These are phyloP conservation scores for Russula ochroleuca DNA, from an alignment of 768 basidiomycete genomes.

Conservation along the genomic window DNA sequence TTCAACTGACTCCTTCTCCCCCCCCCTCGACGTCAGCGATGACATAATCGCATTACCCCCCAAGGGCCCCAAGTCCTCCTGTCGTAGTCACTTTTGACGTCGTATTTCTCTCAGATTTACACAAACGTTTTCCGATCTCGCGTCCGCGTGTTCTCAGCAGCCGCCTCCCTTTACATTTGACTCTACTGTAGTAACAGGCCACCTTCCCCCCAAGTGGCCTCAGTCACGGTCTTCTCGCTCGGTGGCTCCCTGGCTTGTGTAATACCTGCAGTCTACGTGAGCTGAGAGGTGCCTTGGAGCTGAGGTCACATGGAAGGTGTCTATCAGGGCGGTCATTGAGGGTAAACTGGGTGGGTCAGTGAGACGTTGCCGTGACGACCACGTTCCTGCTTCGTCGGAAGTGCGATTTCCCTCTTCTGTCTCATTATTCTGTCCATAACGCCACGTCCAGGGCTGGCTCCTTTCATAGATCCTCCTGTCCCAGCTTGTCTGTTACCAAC, in stretches of 20 bases:
- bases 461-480: neutral
- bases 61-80: neutral
- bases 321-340: slow-evolving; percentile 38
- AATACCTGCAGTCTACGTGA: slow-evolving; percentile 11
- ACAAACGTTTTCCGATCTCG: neutral
- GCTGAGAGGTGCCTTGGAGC: slow-evolving; percentile 18
- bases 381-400: too few species aligned
- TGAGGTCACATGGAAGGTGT: slow-evolving; percentile 13
- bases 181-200: neutral
- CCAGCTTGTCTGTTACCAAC: too few species aligned
- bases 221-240: slow-evolving; percentile 36
- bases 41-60: neutral
- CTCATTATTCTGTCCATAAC: too few species aligned
- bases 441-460: too few species aligned
- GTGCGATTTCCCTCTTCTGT: too few species aligned
- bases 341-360: slow-evolving; percentile 41
- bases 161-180: too few species aligned
- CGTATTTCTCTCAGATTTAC: neutral
- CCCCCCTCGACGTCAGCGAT: neutral
- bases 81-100: neutral
- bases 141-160: neutral
- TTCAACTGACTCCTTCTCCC: too few species aligned
- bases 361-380: slow-evolving; percentile 51
- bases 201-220: slow-evolving; percentile 41
- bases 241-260: neutral